Evolutionary conservation across 106 monocot species (phyloP).

Genomic region (Chionographis japonica): DNA sequence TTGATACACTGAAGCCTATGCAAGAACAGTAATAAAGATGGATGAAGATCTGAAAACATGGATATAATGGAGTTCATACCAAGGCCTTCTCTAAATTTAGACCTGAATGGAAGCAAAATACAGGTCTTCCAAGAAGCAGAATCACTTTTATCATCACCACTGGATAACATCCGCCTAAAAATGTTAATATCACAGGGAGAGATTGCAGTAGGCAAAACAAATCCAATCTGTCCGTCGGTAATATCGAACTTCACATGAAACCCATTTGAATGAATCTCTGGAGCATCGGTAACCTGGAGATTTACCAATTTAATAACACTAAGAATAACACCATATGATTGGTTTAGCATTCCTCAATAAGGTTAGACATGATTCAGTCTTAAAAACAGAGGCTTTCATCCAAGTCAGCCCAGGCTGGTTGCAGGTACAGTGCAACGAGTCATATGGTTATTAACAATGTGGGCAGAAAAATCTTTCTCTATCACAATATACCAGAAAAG

Average conservation of each 20-base stretch:
- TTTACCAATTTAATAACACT: not conserved
- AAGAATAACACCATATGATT: too few relatives aligned
- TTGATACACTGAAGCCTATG: slow-evolving; percentile 78
- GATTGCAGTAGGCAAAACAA: slow-evolving; percentile 85
- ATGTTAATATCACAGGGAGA: slow-evolving; percentile 46
- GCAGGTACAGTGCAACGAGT: too few relatives aligned
- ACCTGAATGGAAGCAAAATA: slow-evolving; percentile 85
- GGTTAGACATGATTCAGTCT: too few relatives aligned
- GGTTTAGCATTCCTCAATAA: too few relatives aligned
- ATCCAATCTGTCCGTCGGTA: slow-evolving; percentile 93
- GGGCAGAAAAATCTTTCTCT: too few relatives aligned
- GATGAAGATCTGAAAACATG: slow-evolving; percentile 95
- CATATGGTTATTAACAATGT: too few relatives aligned
- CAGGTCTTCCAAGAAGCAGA: slow-evolving; percentile 74
- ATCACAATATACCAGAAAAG: too few relatives aligned
- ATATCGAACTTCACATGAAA: slow-evolving; percentile 95
- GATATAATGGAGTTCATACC: slow-evolving; percentile 55
- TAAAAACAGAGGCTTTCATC: too few relatives aligned
- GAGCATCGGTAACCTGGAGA: slow-evolving; percentile 86
- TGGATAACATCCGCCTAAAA: slow-evolving; percentile 40
- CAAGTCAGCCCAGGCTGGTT: too few relatives aligned
- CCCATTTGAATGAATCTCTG: slow-evolving; percentile 96
- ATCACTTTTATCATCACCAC: slow-evolving; percentile 21
- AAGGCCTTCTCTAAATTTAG: slow-evolving; percentile 36
- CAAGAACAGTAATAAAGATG: slow-evolving; percentile 84